Percentiles rank a stretch among this genome's conserved stretches.
Conservation (phyloP, 306 rosid species). For the Fragaria iinumae region DNA sequence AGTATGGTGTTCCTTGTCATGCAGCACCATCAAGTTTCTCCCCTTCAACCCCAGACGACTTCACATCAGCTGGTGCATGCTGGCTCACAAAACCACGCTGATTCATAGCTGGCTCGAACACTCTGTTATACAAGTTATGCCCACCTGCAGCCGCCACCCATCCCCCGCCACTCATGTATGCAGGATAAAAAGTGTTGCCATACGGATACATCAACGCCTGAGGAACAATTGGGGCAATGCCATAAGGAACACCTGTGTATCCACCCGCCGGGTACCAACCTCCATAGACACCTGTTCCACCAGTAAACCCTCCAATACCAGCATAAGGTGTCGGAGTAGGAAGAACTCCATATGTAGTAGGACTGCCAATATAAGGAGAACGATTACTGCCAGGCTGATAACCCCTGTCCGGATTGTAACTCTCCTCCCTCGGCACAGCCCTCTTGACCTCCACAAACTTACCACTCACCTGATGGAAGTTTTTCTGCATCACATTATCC, state of each 20-base stretch:
- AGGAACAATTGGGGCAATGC: conserved; percentile 38
- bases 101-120: conserved; percentile 2
- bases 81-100: conserved; percentile 34
- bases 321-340: conserved; percentile 41
- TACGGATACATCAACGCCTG: conserved; percentile 43
- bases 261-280: conserved; percentile 58
- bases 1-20: conserved; percentile 20
- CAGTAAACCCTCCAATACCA: conserved; percentile 33
- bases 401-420: conserved; percentile 28
- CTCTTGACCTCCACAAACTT: conserved; percentile 84
- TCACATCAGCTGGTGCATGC: conserved; percentile 28
- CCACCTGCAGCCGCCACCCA: conserved; percentile 32
- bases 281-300: conserved; percentile 40
- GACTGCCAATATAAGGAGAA: conserved; percentile 22
- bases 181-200: conserved; percentile 29
- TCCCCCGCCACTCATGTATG: conserved; percentile 39
- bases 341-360: conserved; percentile 29
- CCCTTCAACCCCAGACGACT: conserved; percentile 29
- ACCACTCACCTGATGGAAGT: conserved; percentile 71
- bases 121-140: conserved; percentile 15
- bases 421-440: conserved; percentile 76
- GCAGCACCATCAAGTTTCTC: conserved; percentile 33
- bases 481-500: conserved; percentile 55
- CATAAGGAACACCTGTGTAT: conserved; percentile 46
- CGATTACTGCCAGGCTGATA: conserved; percentile 24